These are phyloP conservation scores for Phaeosphaeria sp. DNA, from an alignment of 2,329 filamentous ascomycete genomes.

Conservation along the genomic window DNA sequence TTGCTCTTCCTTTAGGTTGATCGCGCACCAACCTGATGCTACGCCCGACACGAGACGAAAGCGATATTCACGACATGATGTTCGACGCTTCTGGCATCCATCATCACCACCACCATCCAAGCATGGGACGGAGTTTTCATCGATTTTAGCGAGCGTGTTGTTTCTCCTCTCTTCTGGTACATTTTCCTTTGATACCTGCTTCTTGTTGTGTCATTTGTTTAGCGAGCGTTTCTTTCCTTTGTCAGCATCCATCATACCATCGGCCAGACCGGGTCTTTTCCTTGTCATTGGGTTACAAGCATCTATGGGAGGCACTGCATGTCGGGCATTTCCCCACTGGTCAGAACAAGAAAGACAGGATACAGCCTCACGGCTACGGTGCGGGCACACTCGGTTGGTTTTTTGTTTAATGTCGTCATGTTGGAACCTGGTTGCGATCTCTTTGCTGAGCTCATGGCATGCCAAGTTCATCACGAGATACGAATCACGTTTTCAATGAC, in stretches of 20 bases:
- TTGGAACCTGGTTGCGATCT: constrained; percentile 40
- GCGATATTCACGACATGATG: constrained; percentile 53
- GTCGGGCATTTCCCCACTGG: constrained; percentile 49
- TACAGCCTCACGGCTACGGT: constrained; percentile 53
- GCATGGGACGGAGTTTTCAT: constrained; percentile 64
- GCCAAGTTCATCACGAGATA: constrained; percentile 20
- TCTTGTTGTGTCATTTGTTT: constrained; percentile 50
- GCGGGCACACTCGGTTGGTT: constrained; percentile 49
- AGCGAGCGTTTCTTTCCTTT: constrained; percentile 50
- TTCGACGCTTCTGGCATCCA: constrained; percentile 29
- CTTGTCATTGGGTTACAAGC: constrained; percentile 46
- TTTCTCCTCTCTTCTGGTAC: constrained; percentile 46
- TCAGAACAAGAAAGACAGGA: constrained; percentile 39
- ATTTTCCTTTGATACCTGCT: constrained; percentile 53
- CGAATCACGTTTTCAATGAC: neutral
- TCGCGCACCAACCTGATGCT: constrained; percentile 47
- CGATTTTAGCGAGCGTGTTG: constrained; percentile 51
- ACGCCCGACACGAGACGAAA: constrained; percentile 53
- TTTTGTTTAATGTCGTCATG: constrained; percentile 50
- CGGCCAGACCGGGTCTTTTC: constrained; percentile 48
- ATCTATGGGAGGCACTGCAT: constrained; percentile 53
- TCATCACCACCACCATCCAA: constrained; percentile 50
- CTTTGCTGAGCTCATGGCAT: constrained; percentile 47
- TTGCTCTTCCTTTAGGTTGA: constrained; percentile 37
- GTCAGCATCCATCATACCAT: constrained; percentile 30